Conservation (phyloP, 2,329 filamentous ascomycete species). For the Colletotrichum shisoi region DNA sequence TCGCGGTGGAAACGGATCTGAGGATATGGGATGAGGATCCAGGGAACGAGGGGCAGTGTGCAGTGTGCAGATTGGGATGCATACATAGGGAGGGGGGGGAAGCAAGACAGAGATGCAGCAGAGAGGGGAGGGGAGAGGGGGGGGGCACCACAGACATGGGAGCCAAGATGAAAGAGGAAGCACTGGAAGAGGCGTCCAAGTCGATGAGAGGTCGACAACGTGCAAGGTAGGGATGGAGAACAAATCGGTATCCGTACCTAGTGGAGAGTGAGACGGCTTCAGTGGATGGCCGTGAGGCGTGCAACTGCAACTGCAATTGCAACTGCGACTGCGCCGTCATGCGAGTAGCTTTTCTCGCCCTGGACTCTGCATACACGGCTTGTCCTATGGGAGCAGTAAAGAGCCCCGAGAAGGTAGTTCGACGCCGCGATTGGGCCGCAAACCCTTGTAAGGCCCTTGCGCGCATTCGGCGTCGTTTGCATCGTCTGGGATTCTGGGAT, state of each 20-base stretch:
- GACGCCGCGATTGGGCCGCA: slow-evolving; percentile 49
- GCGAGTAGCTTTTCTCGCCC: slow-evolving; percentile 47
- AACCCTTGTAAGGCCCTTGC: slow-evolving; percentile 42
- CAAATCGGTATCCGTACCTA: too few species aligned
- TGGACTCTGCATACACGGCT: slow-evolving; percentile 45
- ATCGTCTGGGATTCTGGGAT: slow-evolving; percentile 29
- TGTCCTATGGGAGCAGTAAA: slow-evolving; percentile 46
- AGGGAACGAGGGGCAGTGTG: slow-evolving; percentile 17
- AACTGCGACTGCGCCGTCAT: slow-evolving; percentile 56
- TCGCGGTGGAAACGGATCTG: slow-evolving; percentile 21
- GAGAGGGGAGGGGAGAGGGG: not conserved
- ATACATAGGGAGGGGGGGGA: slow-evolving; percentile 6
- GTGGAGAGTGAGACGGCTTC: slow-evolving; percentile 26
- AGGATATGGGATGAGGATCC: not conserved
- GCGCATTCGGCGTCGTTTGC: slow-evolving; percentile 36
- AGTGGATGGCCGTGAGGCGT: slow-evolving; percentile 38
- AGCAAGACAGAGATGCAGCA: slow-evolving; percentile 31
- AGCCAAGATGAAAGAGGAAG: slow-evolving; percentile 5
- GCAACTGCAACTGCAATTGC: slow-evolving; percentile 48
- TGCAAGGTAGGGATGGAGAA: slow-evolving; percentile 16
- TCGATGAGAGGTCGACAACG: slow-evolving; percentile 21
- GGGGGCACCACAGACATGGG: slow-evolving; percentile 6
- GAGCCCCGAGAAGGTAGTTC: slow-evolving; percentile 23
- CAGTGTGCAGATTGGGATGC: slow-evolving; percentile 32
- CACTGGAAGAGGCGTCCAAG: slow-evolving; percentile 13